A percentile compares a stretch with the other conserved stretches of the same genome.
These are phyloP conservation scores for Zopfia rhizophila DNA, from an alignment of 2,329 filamentous ascomycete species.

Conservation along the genomic window DNA sequence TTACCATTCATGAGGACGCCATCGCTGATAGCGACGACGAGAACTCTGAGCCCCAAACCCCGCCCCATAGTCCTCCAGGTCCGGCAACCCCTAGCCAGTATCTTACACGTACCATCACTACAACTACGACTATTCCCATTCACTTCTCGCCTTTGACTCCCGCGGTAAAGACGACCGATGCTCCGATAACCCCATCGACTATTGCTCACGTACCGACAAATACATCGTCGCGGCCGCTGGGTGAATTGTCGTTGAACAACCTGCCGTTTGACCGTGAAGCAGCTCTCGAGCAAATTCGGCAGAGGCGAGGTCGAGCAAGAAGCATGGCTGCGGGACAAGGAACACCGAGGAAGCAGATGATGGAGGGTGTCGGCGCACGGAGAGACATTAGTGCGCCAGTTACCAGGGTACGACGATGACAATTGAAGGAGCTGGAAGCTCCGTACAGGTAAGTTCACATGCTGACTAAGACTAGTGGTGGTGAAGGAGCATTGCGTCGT, in stretches of 20 bases:
- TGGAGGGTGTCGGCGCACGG: slow-evolving; percentile 59
- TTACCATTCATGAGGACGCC: slow-evolving; percentile 46
- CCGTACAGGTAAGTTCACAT: slow-evolving; percentile 1
- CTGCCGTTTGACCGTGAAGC: slow-evolving; percentile 69
- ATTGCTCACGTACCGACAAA: slow-evolving; percentile 46
- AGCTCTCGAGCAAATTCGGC: slow-evolving; percentile 78
- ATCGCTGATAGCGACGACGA: slow-evolving; percentile 43
- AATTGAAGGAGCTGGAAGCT: slow-evolving; percentile 13
- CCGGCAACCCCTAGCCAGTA: slow-evolving; percentile 40
- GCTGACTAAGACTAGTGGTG: slow-evolving; percentile 7
- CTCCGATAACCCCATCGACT: slow-evolving; percentile 46
- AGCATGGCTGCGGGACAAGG: slow-evolving; percentile 72
- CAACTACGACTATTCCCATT: slow-evolving; percentile 60
- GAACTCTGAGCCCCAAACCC: slow-evolving; percentile 31
- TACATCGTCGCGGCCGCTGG: slow-evolving; percentile 40
- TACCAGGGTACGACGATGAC: slow-evolving; percentile 37
- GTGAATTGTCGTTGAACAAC: slow-evolving; percentile 46
- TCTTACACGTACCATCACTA: slow-evolving; percentile 56
- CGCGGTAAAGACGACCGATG: slow-evolving; percentile 37
- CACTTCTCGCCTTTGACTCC: slow-evolving; percentile 56
- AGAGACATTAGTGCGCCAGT: slow-evolving; percentile 60
- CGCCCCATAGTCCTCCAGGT: slow-evolving; percentile 30
- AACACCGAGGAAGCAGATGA: slow-evolving; percentile 70
- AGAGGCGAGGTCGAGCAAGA: slow-evolving; percentile 75
- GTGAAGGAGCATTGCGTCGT: no score